Percentiles rank a stretch among this genome's conserved stretches.
Conservation (phyloP, 2,329 filamentous ascomycete genomes). For the Anthostomella pinea region DNA sequence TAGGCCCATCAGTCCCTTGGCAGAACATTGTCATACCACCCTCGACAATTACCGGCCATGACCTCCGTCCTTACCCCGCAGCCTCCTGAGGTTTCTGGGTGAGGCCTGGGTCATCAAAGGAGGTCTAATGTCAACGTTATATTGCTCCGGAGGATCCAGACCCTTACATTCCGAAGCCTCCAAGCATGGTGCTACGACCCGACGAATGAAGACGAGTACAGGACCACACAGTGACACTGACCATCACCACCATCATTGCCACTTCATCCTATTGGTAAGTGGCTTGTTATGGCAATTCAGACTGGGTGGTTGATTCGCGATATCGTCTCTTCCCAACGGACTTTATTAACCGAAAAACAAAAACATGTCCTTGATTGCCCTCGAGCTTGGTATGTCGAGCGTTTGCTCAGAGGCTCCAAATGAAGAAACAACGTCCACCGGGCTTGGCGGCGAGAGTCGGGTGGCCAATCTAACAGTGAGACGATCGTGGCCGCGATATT, state of each 20-base stretch:
- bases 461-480: conserved; percentile 23
- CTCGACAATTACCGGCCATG: background rate
- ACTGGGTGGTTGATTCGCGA: no score
- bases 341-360: no score
- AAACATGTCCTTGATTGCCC: no score
- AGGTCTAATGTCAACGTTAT: conserved; percentile 1
- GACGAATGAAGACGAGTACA: no score
- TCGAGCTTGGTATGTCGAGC: no score
- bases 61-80: conserved; percentile 1
- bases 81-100: background rate
- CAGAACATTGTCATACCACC: background rate
- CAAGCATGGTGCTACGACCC: no score
- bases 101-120: background rate
- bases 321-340: no score
- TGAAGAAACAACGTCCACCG: no score
- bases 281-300: no score
- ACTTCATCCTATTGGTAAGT: background rate
- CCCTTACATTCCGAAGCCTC: background rate
- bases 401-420: no score
- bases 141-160: conserved; percentile 1
- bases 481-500: conserved; percentile 15
- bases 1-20: conserved; percentile 3
- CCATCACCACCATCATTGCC: background rate
- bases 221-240: no score
- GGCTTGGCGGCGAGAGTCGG: conserved; percentile 15